Evolutionary conservation across 139 green algal species (phyloP).

Genomic region (Chlorella sp.): DNA sequence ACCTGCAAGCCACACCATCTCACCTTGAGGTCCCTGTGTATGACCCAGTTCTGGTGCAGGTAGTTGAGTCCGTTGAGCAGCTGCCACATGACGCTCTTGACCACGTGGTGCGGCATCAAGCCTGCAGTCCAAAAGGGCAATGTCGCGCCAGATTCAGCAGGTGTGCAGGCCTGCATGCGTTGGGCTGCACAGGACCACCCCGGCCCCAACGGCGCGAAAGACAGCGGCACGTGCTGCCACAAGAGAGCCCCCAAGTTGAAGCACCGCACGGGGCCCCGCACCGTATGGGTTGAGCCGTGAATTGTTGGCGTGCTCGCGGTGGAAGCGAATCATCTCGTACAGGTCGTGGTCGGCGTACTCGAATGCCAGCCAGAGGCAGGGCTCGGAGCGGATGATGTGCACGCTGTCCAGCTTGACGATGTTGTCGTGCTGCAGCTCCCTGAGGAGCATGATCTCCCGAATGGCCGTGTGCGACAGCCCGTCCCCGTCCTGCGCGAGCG

Average conservation of each 20-base stretch:
- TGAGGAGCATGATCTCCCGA: conserved; percentile 70
- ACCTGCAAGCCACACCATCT: no score
- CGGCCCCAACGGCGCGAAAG: no score
- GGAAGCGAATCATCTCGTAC: conserved; percentile 72
- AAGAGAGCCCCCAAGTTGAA: no score
- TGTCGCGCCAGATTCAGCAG: no score
- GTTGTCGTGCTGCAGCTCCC: conserved; percentile 62
- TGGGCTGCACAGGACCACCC: no score
- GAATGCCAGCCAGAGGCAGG: conserved; percentile 63
- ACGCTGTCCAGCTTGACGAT: conserved; percentile 53
- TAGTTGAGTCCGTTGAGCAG: conserved; percentile 59
- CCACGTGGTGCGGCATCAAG: conserved; percentile 45
- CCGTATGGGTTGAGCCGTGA: conserved; percentile 4
- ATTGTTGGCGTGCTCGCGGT: conserved; percentile 18
- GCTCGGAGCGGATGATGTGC: conserved; percentile 51
- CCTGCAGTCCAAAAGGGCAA: conserved; percentile 17
- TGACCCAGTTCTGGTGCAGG: conserved; percentile 67
- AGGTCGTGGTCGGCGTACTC: conserved; percentile 76
- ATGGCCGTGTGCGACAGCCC: conserved; percentile 64
- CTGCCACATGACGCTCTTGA: conserved; percentile 73
- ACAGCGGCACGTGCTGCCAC: not conserved
- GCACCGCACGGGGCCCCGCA: conserved; percentile 3
- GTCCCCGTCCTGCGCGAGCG: conserved; percentile 61
- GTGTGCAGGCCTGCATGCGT: no score
- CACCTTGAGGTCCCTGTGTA: conserved; percentile 76